phyloP scores from a whole-genome alignment of 805 yeast genomes.

The Barnettozyma sucrosica region DNA sequence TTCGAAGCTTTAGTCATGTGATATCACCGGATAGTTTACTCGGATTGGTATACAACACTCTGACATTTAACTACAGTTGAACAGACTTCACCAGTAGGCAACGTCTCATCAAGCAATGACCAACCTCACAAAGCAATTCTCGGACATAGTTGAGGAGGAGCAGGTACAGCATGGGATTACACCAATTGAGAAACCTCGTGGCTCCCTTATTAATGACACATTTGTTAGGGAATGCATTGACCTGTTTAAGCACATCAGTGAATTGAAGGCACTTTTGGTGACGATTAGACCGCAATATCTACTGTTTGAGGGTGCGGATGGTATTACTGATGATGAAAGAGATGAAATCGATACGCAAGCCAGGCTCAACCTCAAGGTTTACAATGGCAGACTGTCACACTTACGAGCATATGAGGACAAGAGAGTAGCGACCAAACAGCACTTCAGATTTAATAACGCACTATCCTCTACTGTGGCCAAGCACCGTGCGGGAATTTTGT shows the following conservation, averaged over 20 bases:
- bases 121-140: not conserved
- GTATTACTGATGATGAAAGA: constrained; percentile 41
- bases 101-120: not conserved
- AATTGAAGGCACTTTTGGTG: constrained; percentile 24
- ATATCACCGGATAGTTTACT: not conserved
- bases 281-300: constrained; percentile 27
- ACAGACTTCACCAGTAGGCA: too few relatives aligned
- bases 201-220: constrained; percentile 10
- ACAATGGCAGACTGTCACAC: constrained; percentile 44
- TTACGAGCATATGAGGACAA: constrained; percentile 47
- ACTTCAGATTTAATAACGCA: constrained; percentile 13
- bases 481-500: constrained; percentile 20
- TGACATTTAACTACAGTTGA: too few relatives aligned
- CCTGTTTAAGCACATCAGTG: constrained; percentile 21
- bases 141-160: not conserved
- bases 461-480: constrained; percentile 15
- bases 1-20: not conserved
- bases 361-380: constrained; percentile 44
- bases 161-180: constrained; percentile 6
- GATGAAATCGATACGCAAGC: constrained; percentile 52
- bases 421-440: constrained; percentile 28
- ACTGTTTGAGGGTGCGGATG: constrained; percentile 11
- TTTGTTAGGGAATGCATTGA: constrained; percentile 15
- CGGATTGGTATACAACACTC: too few relatives aligned
- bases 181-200: not conserved